Conservation (phyloP, 2,329 filamentous ascomycete genomes). For the Alternaria consortialis region DNA sequence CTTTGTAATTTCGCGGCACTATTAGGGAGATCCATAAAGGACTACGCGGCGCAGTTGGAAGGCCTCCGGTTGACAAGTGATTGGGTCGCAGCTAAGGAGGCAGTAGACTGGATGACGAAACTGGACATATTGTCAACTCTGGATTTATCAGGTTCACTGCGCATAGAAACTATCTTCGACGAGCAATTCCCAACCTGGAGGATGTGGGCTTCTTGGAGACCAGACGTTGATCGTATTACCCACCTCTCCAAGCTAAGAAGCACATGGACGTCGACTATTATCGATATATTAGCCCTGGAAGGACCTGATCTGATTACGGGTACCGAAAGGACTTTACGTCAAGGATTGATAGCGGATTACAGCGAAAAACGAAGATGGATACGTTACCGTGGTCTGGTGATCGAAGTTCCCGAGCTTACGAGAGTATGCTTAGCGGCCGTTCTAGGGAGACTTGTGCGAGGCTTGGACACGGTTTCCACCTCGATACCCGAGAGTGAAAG, state of each 20-base stretch:
- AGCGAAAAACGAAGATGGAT: constrained; percentile 17
- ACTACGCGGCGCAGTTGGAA: constrained; percentile 38
- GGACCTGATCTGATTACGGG: constrained; percentile 42
- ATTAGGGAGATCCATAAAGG: constrained; percentile 27
- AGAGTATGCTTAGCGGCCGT: constrained; percentile 27
- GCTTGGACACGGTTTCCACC: constrained; percentile 16
- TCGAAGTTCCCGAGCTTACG: constrained; percentile 34
- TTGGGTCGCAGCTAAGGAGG: constrained; percentile 34
- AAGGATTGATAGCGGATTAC: constrained; percentile 37
- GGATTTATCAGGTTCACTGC: constrained; percentile 16
- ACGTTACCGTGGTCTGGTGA: constrained; percentile 28
- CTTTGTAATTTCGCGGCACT: constrained; percentile 37
- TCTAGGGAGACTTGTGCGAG: constrained; percentile 20
- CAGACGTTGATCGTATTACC: constrained; percentile 28
- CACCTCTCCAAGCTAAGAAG: constrained; percentile 24
- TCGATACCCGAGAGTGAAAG: constrained; percentile 4
- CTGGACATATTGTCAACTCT: constrained; percentile 16
- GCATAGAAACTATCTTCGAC: constrained; percentile 37
- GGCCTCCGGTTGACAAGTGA: constrained; percentile 33
- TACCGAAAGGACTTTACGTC: constrained; percentile 25
- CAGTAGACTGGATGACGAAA: constrained; percentile 35
- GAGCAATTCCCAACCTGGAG: constrained; percentile 38
- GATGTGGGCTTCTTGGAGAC: constrained; percentile 44
- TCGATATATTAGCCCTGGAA: constrained; percentile 40
- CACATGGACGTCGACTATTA: constrained; percentile 23